phyloP scores from a whole-genome alignment of 1,284 basidiomycete genomes.

The Puccinia hordei region DNA sequence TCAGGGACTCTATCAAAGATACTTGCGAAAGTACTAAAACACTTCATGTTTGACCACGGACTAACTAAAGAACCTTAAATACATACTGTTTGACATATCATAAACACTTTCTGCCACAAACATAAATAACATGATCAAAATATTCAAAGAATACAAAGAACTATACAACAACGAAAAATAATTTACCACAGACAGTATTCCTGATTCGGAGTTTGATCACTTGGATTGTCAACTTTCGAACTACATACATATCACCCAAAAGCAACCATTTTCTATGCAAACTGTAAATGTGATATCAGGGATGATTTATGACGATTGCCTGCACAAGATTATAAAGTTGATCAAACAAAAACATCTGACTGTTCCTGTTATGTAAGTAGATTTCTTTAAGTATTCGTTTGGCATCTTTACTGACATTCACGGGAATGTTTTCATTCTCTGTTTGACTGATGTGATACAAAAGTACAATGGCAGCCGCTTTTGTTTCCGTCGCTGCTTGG shows the following conservation, averaged over 20 bases:
- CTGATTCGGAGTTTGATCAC: background rate
- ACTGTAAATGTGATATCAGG: background rate
- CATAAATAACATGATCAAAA: background rate
- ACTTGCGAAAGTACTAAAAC: background rate
- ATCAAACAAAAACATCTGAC: background rate
- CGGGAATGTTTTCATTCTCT: background rate
- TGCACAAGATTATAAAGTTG: background rate
- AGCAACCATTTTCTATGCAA: background rate
- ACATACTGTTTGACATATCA: background rate
- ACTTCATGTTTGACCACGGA: background rate
- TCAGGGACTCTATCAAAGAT: background rate
- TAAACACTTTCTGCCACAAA: background rate
- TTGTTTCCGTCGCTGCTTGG: slow-evolving; percentile 1
- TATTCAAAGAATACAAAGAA: background rate
- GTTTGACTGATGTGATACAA: slow-evolving; percentile 16
- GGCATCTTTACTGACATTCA: background rate
- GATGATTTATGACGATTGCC: background rate
- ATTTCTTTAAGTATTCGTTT: background rate
- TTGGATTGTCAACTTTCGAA: background rate
- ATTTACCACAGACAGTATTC: background rate
- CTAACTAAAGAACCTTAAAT: background rate
- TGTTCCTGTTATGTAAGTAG: background rate
- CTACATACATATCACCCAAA: background rate
- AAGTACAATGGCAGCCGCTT: background rate
- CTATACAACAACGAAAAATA: background rate